These are phyloP conservation scores for Dactylellina parvicollis DNA, from an alignment of 2,329 filamentous ascomycete genomes.

Conservation along the genomic window DNA sequence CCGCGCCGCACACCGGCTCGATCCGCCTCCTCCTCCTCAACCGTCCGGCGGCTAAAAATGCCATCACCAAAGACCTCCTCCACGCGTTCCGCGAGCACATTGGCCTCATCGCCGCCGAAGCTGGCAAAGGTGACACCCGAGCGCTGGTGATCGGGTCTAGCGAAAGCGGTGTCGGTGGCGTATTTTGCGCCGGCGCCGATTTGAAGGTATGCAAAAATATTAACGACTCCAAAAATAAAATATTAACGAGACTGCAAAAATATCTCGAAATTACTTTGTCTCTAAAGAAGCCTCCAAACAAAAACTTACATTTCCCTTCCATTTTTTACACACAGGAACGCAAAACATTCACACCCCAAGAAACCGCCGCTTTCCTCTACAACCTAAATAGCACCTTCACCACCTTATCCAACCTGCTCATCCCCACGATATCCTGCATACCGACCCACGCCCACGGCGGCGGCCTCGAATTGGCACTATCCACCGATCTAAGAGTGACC, in stretches of 20 bases:
- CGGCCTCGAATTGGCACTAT: slow-evolving; percentile 89
- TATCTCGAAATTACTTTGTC: too few relatives aligned
- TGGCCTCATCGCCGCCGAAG: slow-evolving; percentile 73
- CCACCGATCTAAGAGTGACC: slow-evolving; percentile 88
- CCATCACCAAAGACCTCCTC: slow-evolving; percentile 83
- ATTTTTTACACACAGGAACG: too few relatives aligned
- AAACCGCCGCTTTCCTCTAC: slow-evolving; percentile 80
- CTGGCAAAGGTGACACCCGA: slow-evolving; percentile 70
- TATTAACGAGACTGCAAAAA: background rate
- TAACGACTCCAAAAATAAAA: slow-evolving; percentile 13
- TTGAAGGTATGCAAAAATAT: slow-evolving; percentile 68
- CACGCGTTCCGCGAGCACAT: slow-evolving; percentile 76
- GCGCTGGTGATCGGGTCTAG: slow-evolving; percentile 86
- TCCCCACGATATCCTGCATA: slow-evolving; percentile 90
- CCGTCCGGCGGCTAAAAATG: slow-evolving; percentile 84
- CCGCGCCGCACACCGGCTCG: slow-evolving; percentile 80
- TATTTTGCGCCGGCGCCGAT: slow-evolving; percentile 94
- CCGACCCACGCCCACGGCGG: slow-evolving; percentile 88
- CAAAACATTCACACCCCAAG: slow-evolving; percentile 61
- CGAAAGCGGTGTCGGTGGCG: slow-evolving; percentile 67
- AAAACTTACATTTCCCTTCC: too few relatives aligned
- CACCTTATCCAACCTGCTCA: slow-evolving; percentile 76
- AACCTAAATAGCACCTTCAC: slow-evolving; percentile 80
- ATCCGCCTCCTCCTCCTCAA: slow-evolving; percentile 91
- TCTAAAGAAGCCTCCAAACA: too few relatives aligned